Evolutionary conservation across 2,329 filamentous ascomycete species (phyloP).

Genomic region (Hymenoscyphus repandus): DNA sequence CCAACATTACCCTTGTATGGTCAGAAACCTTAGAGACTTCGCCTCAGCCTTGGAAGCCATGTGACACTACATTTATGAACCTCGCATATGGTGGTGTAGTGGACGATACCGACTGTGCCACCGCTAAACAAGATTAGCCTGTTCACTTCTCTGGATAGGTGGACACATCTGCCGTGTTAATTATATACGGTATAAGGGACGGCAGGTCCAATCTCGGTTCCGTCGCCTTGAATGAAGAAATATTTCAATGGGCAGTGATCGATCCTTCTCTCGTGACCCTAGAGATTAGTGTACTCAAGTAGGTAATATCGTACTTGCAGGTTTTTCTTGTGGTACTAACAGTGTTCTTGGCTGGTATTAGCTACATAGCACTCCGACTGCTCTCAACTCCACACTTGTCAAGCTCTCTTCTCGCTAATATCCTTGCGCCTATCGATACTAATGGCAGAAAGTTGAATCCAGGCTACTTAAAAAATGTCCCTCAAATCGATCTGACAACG

Average conservation of each 20-base stretch:
- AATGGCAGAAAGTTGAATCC: neutral
- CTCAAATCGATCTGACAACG: neutral
- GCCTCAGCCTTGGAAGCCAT: neutral
- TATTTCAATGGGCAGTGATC: neutral
- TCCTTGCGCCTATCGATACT: neutral
- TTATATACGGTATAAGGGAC: conserved; percentile 3
- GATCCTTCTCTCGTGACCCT: conserved; percentile 4
- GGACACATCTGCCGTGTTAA: conserved; percentile 1
- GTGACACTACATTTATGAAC: conserved; percentile 1
- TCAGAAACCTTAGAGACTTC: neutral
- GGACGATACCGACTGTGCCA: neutral
- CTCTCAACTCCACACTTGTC: conserved; percentile 3
- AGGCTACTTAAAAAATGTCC: neutral
- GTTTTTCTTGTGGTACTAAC: neutral
- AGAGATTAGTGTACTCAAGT: neutral
- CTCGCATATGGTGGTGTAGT: conserved; percentile 4
- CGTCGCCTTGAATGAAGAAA: neutral
- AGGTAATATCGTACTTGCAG: conserved; percentile 5
- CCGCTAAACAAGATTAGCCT: neutral
- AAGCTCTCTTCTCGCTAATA: conserved; percentile 1
- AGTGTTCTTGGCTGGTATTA: neutral
- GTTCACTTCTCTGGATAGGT: neutral
- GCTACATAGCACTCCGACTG: neutral
- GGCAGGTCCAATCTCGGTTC: conserved; percentile 2
- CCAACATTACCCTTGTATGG: conserved; percentile 4